These are phyloP conservation scores for Mycena kentingensis DNA, from an alignment of 768 basidiomycete species.

Conservation along the genomic window DNA sequence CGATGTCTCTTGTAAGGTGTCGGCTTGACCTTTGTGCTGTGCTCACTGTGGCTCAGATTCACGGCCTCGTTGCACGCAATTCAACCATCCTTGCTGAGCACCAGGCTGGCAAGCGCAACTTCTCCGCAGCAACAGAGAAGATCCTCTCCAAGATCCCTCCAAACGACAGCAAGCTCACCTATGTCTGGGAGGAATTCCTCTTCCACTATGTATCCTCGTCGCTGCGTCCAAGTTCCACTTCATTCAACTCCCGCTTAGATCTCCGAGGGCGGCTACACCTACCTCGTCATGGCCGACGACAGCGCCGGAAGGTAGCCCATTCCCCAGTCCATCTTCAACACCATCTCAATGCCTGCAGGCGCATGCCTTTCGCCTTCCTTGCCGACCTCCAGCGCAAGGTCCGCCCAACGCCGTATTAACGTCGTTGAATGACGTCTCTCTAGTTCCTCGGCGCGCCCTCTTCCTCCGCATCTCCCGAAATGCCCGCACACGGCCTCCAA, in stretches of 20 bases:
- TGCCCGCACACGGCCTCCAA: slow-evolving; percentile 68
- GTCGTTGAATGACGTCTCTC: slow-evolving; percentile 7
- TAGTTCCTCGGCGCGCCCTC: slow-evolving; percentile 67
- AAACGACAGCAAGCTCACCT: slow-evolving; percentile 81
- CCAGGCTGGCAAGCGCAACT: slow-evolving; percentile 77
- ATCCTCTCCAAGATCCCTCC: slow-evolving; percentile 96
- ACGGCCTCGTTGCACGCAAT: slow-evolving; percentile 81
- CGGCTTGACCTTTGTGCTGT: no score
- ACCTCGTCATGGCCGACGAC: slow-evolving; percentile 95
- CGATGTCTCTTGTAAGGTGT: no score
- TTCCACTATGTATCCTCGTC: no score
- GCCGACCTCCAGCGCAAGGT: slow-evolving; percentile 82
- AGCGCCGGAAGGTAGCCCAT: slow-evolving; percentile 74
- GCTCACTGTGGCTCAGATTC: no score
- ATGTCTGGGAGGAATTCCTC: slow-evolving; percentile 91
- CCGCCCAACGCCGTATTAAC: slow-evolving; percentile 18
- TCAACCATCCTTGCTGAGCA: slow-evolving; percentile 85
- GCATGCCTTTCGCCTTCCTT: slow-evolving; percentile 94
- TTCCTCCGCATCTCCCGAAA: slow-evolving; percentile 57
- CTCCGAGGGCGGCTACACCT: slow-evolving; percentile 83
- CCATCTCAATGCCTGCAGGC: slow-evolving; percentile 41
- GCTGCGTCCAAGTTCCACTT: no score
- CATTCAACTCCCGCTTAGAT: no score
- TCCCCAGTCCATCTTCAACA: background rate
- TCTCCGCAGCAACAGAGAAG: slow-evolving; percentile 83